Evolutionary conservation across 2,329 filamentous ascomycete genomes (phyloP), one percentile per base, ranked within the genome.

Genomic region (Clonostachys rhizophaga): DNA sequence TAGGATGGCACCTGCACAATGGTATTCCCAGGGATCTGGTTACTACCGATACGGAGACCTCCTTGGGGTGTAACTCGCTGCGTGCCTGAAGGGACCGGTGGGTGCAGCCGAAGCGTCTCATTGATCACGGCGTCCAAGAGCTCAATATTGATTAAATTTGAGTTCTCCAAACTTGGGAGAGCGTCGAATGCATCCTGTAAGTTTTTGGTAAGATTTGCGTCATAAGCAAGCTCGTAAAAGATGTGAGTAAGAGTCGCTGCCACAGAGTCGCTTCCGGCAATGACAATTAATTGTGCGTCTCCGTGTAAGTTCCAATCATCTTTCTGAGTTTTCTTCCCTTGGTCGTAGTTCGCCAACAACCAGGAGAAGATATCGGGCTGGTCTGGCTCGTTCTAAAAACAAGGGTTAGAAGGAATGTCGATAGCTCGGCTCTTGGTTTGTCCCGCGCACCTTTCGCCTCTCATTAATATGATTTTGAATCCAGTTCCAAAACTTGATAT

Each of bases 101-200:
- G 66, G 47, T 65, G 55, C 5, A 70, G 52, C 1, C 67, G 55
- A 20, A 70, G 53, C 0, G 62, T 47, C 50, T 72, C 69, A 45
- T 71, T 59, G 50, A 71, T 66, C 39, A 58, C 53, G 16, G 62
- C 67, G 46, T 65, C 57, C 13, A 68, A 56, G 42, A 30, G 24
- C 6, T 6, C 24, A 30, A 30, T 12, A 8, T n/a, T 39, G 14
- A 14, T 39, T n/a, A 39, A 3, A 18, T 39, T 5, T n/a, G 14
- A n/a, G 17, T 39, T n/a, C 3, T n/a, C 36, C 10, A 39, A 12
- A 18, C 36, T 39, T 11, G 36, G 36, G 7, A 39, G 36, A n/a
- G 36, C 36, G 10, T 39, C 36, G 12, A 39, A 39, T n/a, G 36
- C 46, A 12, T 40, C 7, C 45, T 47, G 39, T n/a, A 35, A 3